A percentile compares a stretch with the other conserved stretches of the same genome.
These are phyloP conservation scores for Aspergillus sp. DNA, from an alignment of 2,329 filamentous ascomycete species.

Conservation along the genomic window DNA sequence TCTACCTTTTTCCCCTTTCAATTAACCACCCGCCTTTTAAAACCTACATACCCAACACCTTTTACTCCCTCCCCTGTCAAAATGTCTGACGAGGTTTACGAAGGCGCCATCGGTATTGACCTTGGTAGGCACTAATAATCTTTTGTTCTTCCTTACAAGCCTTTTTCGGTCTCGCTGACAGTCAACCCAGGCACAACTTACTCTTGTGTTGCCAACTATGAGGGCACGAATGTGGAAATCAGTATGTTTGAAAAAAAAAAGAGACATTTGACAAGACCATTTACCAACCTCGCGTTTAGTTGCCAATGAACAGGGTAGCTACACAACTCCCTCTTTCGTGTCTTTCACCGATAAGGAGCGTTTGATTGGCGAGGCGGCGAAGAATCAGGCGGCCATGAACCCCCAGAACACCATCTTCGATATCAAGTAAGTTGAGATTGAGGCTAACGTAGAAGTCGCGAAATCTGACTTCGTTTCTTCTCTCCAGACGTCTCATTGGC, in stretches of 20 bases:
- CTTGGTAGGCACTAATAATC: slow-evolving; percentile 67
- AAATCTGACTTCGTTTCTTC: slow-evolving; percentile 7
- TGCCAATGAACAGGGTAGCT: slow-evolving; percentile 99
- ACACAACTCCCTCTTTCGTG: slow-evolving; percentile 98
- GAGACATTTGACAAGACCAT: neutral
- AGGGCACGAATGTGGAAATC: slow-evolving; percentile 99
- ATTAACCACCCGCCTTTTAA: slow-evolving; percentile 11
- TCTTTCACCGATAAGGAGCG: slow-evolving; percentile 99
- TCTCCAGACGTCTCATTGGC: slow-evolving; percentile 86
- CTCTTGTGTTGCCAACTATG: slow-evolving; percentile 99
- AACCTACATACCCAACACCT: slow-evolving; percentile 9
- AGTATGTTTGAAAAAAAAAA: slow-evolving; percentile 57
- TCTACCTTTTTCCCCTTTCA: slow-evolving; percentile 9
- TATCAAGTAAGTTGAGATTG: slow-evolving; percentile 72
- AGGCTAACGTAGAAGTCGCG: neutral
- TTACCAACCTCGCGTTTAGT: slow-evolving; percentile 48
- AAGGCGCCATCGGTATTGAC: slow-evolving; percentile 99
- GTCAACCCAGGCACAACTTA: slow-evolving; percentile 83
- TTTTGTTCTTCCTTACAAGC: neutral
- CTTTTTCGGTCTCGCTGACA: slow-evolving; percentile 21
- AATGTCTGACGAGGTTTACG: slow-evolving; percentile 98
- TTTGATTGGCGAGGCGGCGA: slow-evolving; percentile 98
- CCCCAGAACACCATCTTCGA: slow-evolving; percentile 97
- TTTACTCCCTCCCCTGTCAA: slow-evolving; percentile 23
- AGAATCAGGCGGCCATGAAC: slow-evolving; percentile 99